A percentile compares a stretch with the other conserved stretches of the same genome.
These are phyloP conservation scores for Kodamaea plutei DNA, from an alignment of 1,139 yeast species.

Conservation along the genomic window DNA sequence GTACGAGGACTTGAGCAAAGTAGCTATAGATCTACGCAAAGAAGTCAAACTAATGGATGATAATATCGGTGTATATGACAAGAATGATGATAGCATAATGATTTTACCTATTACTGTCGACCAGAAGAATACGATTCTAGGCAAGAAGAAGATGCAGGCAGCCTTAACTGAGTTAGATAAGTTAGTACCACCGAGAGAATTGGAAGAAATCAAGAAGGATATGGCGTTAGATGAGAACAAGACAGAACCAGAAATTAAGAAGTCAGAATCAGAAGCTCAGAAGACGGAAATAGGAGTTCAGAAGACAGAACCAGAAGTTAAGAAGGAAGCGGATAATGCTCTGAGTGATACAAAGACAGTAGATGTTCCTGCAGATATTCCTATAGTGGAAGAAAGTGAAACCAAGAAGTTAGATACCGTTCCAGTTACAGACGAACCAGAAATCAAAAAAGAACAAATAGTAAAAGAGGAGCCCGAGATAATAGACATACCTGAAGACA, in stretches of 20 bases:
- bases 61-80: constrained; percentile 46
- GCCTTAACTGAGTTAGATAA: constrained; percentile 28
- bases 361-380: too few species aligned
- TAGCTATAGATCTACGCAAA: constrained; percentile 48
- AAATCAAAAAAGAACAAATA: constrained; percentile 1
- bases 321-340: background rate
- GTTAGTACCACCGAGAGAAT: constrained; percentile 12
- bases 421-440: too few species aligned
- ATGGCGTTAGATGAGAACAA: too few species aligned
- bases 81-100: constrained; percentile 45
- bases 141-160: constrained; percentile 42
- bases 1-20: constrained; percentile 31
- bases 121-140: constrained; percentile 58
- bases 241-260: too few species aligned
- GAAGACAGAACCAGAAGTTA: too few species aligned
- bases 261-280: background rate
- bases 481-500: background rate
- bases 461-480: constrained; percentile 1
- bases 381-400: too few species aligned
- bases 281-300: constrained; percentile 1
- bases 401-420: too few species aligned
- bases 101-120: constrained; percentile 58
- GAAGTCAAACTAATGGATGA: constrained; percentile 59
- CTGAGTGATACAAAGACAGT: too few species aligned
- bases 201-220: background rate